Conservation (phyloP, 352 stramenopile genomes). For the Globisporangium barbulae region DNA sequence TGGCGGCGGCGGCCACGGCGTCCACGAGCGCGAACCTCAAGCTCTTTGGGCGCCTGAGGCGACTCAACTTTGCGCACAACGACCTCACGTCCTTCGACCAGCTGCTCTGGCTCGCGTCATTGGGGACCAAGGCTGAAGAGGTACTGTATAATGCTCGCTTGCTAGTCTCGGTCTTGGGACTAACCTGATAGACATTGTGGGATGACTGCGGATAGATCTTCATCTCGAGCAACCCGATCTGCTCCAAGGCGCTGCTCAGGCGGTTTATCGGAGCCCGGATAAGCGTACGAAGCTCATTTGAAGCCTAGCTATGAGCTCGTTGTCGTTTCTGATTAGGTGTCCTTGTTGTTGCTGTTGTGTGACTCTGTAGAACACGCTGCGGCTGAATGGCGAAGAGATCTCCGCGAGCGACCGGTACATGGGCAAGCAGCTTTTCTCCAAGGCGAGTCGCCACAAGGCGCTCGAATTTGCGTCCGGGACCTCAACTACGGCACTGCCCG, state of each 20-base stretch:
- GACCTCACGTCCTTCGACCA: slow-evolving; percentile 64
- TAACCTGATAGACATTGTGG: background rate
- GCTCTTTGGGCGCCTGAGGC: slow-evolving; percentile 48
- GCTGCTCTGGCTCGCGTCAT: slow-evolving; percentile 45
- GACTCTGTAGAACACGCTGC: slow-evolving; percentile 43
- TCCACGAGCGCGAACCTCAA: slow-evolving; percentile 45
- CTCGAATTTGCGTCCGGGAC: slow-evolving; percentile 10
- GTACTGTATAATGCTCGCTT: slow-evolving; percentile 17
- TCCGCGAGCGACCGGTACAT: slow-evolving; percentile 36
- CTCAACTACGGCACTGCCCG: background rate
- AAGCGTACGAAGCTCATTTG: slow-evolving; percentile 27
- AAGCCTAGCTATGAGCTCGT: background rate
- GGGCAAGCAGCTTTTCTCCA: slow-evolving; percentile 59
- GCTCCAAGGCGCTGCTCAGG: slow-evolving; percentile 47
- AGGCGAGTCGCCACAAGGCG: slow-evolving; percentile 15
- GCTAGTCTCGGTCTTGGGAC: background rate
- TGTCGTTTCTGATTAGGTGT: background rate
- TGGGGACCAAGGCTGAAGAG: slow-evolving; percentile 66
- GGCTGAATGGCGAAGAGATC: slow-evolving; percentile 66
- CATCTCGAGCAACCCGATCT: slow-evolving; percentile 60
- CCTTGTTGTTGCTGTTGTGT: background rate
- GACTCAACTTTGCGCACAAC: slow-evolving; percentile 67
- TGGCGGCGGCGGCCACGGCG: slow-evolving; percentile 31
- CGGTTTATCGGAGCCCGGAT: slow-evolving; percentile 49
- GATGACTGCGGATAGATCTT: slow-evolving; percentile 39